A percentile compares a stretch with the other conserved stretches of the same genome.
These are phyloP conservation scores for Nasturtium officinale DNA, from an alignment of 345 rosid genomes.

Conservation along the genomic window DNA sequence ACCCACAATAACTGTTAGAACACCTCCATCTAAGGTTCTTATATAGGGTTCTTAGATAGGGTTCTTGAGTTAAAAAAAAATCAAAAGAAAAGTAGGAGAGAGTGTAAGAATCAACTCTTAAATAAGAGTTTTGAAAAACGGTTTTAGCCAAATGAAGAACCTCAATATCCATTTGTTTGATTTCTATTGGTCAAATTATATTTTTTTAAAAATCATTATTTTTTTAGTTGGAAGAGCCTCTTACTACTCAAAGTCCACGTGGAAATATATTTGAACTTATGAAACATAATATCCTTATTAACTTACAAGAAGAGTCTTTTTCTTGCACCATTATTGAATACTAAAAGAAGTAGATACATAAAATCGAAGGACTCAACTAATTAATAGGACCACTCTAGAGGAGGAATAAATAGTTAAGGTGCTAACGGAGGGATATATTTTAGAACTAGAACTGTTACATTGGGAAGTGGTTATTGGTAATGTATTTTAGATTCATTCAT, in stretches of 20 bases:
- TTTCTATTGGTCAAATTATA: no score
- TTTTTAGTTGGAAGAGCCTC: no score
- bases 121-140: no score
- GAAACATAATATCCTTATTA: not conserved
- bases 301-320: not conserved
- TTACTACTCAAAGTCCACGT: not conserved
- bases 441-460: constrained; percentile 36
- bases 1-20: no score
- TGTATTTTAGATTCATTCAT: constrained; percentile 26
- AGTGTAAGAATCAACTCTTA: no score
- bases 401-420: constrained; percentile 29
- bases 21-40: no score
- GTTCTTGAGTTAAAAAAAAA: no score
- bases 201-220: no score
- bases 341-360: not conserved
- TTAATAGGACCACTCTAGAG: constrained; percentile 7
- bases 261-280: not conserved
- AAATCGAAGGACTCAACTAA: not conserved
- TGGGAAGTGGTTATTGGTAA: constrained; percentile 36
- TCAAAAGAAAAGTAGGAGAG: no score
- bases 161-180: no score
- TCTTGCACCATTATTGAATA: constrained; percentile 14
- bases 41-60: no score
- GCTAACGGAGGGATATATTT: constrained; percentile 22
- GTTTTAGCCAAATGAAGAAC: no score